Evolutionary conservation across 805 yeast species (phyloP).

Genomic region (Yamadazyma nakazawae): DNA sequence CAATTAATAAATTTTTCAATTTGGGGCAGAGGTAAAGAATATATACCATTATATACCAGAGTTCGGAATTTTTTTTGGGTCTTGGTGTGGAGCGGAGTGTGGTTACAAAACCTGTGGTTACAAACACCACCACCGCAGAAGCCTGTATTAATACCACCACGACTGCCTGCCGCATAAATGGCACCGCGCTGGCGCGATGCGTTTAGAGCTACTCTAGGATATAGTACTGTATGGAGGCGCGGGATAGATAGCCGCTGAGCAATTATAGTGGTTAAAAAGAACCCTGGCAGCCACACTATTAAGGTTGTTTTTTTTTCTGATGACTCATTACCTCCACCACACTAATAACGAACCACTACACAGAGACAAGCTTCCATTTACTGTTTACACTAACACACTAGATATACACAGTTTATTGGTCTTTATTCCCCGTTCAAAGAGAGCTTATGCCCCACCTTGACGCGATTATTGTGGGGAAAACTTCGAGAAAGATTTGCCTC

Average conservation of each 20-base stretch:
- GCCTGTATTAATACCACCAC: not conserved
- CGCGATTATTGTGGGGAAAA: too few relatives aligned
- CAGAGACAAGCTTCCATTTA: not conserved
- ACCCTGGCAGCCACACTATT: conserved; percentile 3
- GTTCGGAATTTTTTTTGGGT: not conserved
- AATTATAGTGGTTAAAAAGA: conserved; percentile 2
- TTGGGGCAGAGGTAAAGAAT: not conserved
- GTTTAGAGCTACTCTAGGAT: not conserved
- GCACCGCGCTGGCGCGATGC: not conserved
- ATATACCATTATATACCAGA: not conserved
- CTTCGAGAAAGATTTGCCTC: too few relatives aligned
- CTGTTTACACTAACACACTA: too few relatives aligned
- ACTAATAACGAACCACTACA: not conserved
- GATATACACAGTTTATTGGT: too few relatives aligned
- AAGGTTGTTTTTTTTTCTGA: not conserved
- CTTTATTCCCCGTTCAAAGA: too few relatives aligned
- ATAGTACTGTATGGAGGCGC: not conserved
- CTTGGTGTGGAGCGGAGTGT: not conserved
- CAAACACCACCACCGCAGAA: conserved; percentile 1
- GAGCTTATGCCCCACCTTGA: too few relatives aligned
- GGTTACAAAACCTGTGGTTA: not conserved
- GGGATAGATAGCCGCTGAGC: not conserved
- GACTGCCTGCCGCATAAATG: too few relatives aligned
- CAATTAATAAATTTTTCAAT: not conserved
- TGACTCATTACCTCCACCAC: not conserved